Base-by-base conservation (phyloP, 106 monocot genomes). In the Iris macrosiphon region DNA sequence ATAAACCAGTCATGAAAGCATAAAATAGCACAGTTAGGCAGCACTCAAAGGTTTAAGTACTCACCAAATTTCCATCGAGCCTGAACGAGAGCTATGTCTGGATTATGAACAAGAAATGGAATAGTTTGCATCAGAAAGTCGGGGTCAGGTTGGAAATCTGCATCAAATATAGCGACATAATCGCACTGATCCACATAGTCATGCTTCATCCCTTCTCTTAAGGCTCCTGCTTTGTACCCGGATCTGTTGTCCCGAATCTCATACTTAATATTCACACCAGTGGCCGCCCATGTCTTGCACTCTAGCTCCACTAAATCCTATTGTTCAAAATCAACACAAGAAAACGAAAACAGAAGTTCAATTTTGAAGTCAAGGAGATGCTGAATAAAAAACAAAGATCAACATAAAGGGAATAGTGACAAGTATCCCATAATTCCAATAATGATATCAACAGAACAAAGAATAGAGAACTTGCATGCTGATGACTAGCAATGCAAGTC, bases 51-150 rank as follows among this genome's bases (percentile, higher is more conserved):
- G n/a, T n/a, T n/a, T n/a, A n/a, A n/a, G n/a, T n/a, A n/a, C 62
- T 71, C 41, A 76, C 75, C 81, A 51, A 81, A 81, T 54, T 72
- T 63, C 81, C 81, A 81, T 4, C 81, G 66, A 31, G 81, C 63
- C 60, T 81, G 81, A 45, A 81, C 81, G 14, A 81, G 75, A 25
- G 81, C 76, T 15, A 76, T 40, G 11, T 57, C 39, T 10, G 75
- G 43, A 39, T 81, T 81, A 41, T 69, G 60, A 4, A 72, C 46
- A 9, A 81, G 81, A 45, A 76, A 81, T 11, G 81, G 81, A 41
- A 81, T 27, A 0, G 59, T 72, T 25, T 44, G 44, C 1, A 61
- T 23, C 37, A 81, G 72, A 49, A 76, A 81, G 60, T 81, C 76
- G 7, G 75, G 44, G 14, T 52, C 58, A 0, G 81, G 81, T 24